Percentiles rank a stretch among this genome's conserved stretches.
phyloP scores from a whole-genome alignment of 768 basidiomycete genomes.

The Udeniomyces megalosporus region DNA sequence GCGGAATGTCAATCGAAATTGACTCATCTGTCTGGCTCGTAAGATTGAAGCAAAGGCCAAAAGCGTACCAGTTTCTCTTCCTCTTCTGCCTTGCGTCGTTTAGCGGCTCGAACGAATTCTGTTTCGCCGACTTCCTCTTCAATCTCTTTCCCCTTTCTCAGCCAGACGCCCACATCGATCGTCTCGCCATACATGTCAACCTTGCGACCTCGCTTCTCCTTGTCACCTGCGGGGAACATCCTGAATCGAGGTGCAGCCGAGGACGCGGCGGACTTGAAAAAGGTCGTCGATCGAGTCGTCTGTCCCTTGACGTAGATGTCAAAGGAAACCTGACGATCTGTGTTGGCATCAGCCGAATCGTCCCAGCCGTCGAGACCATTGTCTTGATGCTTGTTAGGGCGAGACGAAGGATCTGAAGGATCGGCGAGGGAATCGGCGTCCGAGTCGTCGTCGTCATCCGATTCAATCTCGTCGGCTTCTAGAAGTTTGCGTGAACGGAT shows the following conservation, averaged over 20 bases:
- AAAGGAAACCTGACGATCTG: slow-evolving; percentile 59
- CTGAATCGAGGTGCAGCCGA: slow-evolving; percentile 45
- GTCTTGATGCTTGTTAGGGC: no score
- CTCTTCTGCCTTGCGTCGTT: slow-evolving; percentile 50
- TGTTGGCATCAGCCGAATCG: slow-evolving; percentile 31
- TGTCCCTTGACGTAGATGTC: slow-evolving; percentile 98
- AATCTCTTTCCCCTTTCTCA: slow-evolving; percentile 73
- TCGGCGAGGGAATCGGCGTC: slow-evolving; percentile 35
- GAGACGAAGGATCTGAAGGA: neutral
- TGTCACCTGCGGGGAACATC: slow-evolving; percentile 72
- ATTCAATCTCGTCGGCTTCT: slow-evolving; percentile 71
- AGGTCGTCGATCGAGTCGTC: slow-evolving; percentile 61
- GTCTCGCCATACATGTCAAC: slow-evolving; percentile 95
- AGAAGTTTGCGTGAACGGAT: slow-evolving; percentile 72
- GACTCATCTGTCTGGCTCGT: neutral
- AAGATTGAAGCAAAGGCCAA: neutral
- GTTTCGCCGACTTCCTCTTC: slow-evolving; percentile 69
- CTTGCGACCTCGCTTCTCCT: slow-evolving; percentile 66
- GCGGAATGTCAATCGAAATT: no score
- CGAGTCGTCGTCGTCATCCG: slow-evolving; percentile 21
- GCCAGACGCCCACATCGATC: slow-evolving; percentile 88
- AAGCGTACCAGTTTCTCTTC: slow-evolving; percentile 57
- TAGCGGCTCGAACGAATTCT: slow-evolving; percentile 59
- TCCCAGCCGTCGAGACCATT: neutral
- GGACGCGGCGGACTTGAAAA: slow-evolving; percentile 49